Evolutionary conservation across 2,329 filamentous ascomycete species (phyloP).

Genomic region (Fusarium bactridioides): DNA sequence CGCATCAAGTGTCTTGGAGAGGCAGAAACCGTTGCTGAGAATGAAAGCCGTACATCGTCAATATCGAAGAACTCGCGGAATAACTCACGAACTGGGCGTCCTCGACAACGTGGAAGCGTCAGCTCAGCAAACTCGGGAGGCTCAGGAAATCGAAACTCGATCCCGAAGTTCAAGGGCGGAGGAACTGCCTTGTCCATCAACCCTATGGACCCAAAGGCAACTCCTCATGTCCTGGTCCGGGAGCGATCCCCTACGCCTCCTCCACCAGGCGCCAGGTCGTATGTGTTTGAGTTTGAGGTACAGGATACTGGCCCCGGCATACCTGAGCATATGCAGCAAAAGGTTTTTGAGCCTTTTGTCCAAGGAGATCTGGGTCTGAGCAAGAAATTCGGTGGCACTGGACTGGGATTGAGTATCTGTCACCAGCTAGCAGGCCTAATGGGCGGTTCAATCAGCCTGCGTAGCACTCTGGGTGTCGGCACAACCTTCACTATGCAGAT

Average conservation of each 20-base stretch:
- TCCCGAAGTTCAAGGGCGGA: slow-evolving; percentile 42
- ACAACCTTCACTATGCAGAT: slow-evolving; percentile 86
- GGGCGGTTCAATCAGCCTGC: slow-evolving; percentile 77
- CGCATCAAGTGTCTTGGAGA: slow-evolving; percentile 78
- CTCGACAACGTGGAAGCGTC: slow-evolving; percentile 57
- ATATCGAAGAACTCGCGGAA: slow-evolving; percentile 58
- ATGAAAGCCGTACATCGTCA: slow-evolving; percentile 62
- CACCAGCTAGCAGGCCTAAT: slow-evolving; percentile 85
- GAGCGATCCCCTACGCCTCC: slow-evolving; percentile 68
- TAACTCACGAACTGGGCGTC: slow-evolving; percentile 51
- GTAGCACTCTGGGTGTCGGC: slow-evolving; percentile 75
- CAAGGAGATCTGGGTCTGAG: slow-evolving; percentile 90
- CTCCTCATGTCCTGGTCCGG: slow-evolving; percentile 56
- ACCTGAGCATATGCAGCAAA: slow-evolving; percentile 76
- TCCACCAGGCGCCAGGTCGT: slow-evolving; percentile 68
- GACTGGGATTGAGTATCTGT: slow-evolving; percentile 87
- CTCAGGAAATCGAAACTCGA: slow-evolving; percentile 50
- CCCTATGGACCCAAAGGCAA: slow-evolving; percentile 64
- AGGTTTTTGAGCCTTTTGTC: slow-evolving; percentile 93
- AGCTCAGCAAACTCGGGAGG: slow-evolving; percentile 60
- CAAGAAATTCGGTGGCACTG: slow-evolving; percentile 90
- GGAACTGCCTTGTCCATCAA: slow-evolving; percentile 69
- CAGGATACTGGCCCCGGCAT: slow-evolving; percentile 90
- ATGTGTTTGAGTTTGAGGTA: slow-evolving; percentile 86
- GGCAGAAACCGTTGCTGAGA: slow-evolving; percentile 50